phyloP scores from a whole-genome alignment of 1,284 basidiomycete species.

The Kalmanozyma brasiliensis region DNA sequence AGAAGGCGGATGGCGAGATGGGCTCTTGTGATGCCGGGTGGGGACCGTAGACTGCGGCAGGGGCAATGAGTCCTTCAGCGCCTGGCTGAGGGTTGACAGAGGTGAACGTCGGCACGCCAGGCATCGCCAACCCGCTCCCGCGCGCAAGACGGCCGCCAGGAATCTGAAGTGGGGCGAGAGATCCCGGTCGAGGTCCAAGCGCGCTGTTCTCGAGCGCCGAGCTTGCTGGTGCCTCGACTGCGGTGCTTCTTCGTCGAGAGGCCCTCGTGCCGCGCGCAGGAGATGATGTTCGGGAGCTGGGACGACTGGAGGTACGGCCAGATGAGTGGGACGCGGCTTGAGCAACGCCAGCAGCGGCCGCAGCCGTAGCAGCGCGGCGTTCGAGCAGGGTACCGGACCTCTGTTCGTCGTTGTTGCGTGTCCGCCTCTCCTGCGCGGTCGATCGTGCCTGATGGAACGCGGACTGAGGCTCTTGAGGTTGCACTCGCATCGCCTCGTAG shows the following conservation, averaged over 20 bases:
- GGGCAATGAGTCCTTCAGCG: slow-evolving; percentile 1
- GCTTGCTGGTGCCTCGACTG: slow-evolving; percentile 11
- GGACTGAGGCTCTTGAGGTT: slow-evolving; percentile 2
- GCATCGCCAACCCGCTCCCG: slow-evolving; percentile 5
- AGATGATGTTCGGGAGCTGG: slow-evolving; percentile 27
- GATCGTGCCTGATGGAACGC: slow-evolving; percentile 10
- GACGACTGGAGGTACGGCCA: slow-evolving; percentile 15
- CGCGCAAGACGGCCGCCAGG: slow-evolving; percentile 14
- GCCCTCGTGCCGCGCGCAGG: slow-evolving; percentile 27
- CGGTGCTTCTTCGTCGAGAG: slow-evolving; percentile 27
- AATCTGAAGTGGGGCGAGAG: slow-evolving; percentile 26
- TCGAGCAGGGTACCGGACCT: slow-evolving; percentile 21
- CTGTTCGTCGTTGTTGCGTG: slow-evolving; percentile 9
- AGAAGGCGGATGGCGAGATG: slow-evolving; percentile 39
- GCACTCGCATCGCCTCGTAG: neutral
- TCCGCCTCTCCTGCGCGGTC: slow-evolving; percentile 1
- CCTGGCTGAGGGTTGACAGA: slow-evolving; percentile 1
- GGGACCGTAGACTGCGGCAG: slow-evolving; percentile 1
- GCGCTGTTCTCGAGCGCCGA: slow-evolving; percentile 1
- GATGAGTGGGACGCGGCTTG: neutral
- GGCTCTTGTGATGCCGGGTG: slow-evolving; percentile 16
- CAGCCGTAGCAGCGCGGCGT: slow-evolving; percentile 26
- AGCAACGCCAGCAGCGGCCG: slow-evolving; percentile 9
- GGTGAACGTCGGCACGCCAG: slow-evolving; percentile 3
- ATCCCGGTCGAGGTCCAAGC: slow-evolving; percentile 20